Evolutionary conservation across 495 filamentous ascomycete species (phyloP).

Genomic region (Aspergillus coremiiformis): DNA sequence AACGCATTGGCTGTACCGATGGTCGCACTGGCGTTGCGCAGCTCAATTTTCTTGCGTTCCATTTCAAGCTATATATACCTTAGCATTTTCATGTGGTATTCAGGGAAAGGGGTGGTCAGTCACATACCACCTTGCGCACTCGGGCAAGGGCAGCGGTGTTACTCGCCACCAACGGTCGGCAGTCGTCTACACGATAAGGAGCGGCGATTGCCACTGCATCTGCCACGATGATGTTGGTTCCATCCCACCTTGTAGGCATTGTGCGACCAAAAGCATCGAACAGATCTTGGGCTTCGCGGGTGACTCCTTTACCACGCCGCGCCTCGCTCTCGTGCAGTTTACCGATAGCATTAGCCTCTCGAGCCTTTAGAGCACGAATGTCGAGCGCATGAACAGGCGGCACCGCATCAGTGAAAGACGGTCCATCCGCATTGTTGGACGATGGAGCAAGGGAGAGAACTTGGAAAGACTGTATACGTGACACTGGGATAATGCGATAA

Average conservation of each 20-base stretch:
- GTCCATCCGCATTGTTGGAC: slow-evolving; percentile 26
- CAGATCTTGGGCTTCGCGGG: slow-evolving; percentile 59
- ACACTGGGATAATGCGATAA: slow-evolving; percentile 58
- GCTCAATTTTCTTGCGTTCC: slow-evolving; percentile 45
- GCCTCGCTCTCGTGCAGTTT: slow-evolving; percentile 49
- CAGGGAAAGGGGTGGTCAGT: not conserved
- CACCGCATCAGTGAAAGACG: slow-evolving; percentile 36
- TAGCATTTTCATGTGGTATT: not conserved
- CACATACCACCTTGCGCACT: slow-evolving; percentile 59
- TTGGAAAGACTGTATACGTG: slow-evolving; percentile 54
- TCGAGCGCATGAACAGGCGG: slow-evolving; percentile 43
- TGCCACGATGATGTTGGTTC: slow-evolving; percentile 53
- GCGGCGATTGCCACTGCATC: slow-evolving; percentile 55
- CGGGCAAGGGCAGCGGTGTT: slow-evolving; percentile 45
- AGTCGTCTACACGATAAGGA: slow-evolving; percentile 56
- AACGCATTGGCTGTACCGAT: slow-evolving; percentile 35
- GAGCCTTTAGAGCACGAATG: slow-evolving; percentile 42
- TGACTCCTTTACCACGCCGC: slow-evolving; percentile 54
- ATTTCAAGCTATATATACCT: slow-evolving; percentile 35
- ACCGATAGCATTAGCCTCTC: slow-evolving; percentile 47
- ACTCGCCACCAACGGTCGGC: slow-evolving; percentile 42
- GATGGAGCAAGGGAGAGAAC: slow-evolving; percentile 37
- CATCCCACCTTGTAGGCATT: slow-evolving; percentile 59
- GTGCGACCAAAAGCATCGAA: slow-evolving; percentile 59
- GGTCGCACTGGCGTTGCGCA: slow-evolving; percentile 38